Evolutionary conservation across 441 rosid genomes (phyloP), one percentile per base, ranked within the genome.

Genomic region (Euphorbia schlechtendalii): DNA sequence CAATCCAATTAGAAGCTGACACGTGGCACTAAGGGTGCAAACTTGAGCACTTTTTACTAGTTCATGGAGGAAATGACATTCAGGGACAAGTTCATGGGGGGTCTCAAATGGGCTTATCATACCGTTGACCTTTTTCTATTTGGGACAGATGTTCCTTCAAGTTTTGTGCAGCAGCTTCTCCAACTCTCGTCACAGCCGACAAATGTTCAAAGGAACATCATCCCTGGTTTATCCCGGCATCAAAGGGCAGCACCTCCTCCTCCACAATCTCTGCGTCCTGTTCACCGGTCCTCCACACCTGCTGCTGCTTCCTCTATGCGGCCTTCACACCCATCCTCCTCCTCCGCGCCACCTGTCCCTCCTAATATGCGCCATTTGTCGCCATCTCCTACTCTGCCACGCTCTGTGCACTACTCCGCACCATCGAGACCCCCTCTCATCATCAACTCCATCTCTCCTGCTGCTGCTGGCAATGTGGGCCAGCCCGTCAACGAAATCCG

Each of bases 391-490:
- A 12, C 45, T 40, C 45, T 14, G 7, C 45, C 7, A 14, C 45
- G 45, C 11, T 61, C 65, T 46, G 65, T 71, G 68, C 64, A 75
- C 71, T 34, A 43, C 41, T 48, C 74, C 10, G 49, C 68, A 0
- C 75, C 68, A 62, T 48, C 77, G 20, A 82, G 91, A 75, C 85
- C 82, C 20, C 80, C 90, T 59, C 76, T 75, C 64, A 71, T 82
- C 25, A 76, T 82, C 22, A 76, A 77, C 70, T 72, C 80, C 57
- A 61, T 69, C 65, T 59, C 76, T 27, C 73, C 81, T 58, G 61
- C 86, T 48, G 34, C 75, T 7, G 70, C n/a, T n/a, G n/a, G n/a
- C n/a, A n/a, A 65, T 41, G 87, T 74, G 76, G 77, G 59, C 68
- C 84, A 77, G 65, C 70, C 68, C 34, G 75, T 78, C 45, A 75